Conservation (phyloP, 2,329 filamentous ascomycete genomes). For the Cordyceps fumosorosea region DNA sequence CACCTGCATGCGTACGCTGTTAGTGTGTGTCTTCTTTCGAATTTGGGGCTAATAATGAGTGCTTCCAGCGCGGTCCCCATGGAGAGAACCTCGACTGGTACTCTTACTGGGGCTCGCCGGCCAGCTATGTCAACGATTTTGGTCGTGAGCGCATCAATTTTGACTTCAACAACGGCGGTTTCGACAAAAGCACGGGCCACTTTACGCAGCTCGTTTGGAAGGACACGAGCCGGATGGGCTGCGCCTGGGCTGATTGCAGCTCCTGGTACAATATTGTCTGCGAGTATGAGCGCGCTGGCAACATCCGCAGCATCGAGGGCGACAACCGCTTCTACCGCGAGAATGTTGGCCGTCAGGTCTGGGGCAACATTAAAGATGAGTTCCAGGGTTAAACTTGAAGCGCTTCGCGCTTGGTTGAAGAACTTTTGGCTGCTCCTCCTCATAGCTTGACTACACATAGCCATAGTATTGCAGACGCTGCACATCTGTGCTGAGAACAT, state of each 20-base stretch:
- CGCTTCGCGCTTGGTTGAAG: no score
- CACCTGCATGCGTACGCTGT: background rate
- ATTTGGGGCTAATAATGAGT: background rate
- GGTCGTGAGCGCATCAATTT: slow-evolving; percentile 15
- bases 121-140: slow-evolving; percentile 13
- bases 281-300: slow-evolving; percentile 14
- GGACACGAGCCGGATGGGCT: slow-evolving; percentile 21
- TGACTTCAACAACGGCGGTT: slow-evolving; percentile 12
- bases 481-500: no score
- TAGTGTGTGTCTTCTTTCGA: background rate
- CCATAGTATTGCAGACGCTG: no score
- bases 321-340: slow-evolving; percentile 3
- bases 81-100: background rate
- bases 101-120: background rate
- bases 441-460: background rate
- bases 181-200: slow-evolving; percentile 17
- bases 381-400: background rate
- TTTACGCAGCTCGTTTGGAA: slow-evolving; percentile 29
- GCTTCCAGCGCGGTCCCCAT: background rate
- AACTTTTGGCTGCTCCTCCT: background rate
- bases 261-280: slow-evolving; percentile 14
- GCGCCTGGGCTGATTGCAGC: slow-evolving; percentile 15
- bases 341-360: slow-evolving; percentile 12
- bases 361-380: background rate
- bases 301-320: slow-evolving; percentile 3